phyloP scores from a whole-genome alignment of 805 yeast genomes.

The Zygosaccharomyces rouxii region DNA sequence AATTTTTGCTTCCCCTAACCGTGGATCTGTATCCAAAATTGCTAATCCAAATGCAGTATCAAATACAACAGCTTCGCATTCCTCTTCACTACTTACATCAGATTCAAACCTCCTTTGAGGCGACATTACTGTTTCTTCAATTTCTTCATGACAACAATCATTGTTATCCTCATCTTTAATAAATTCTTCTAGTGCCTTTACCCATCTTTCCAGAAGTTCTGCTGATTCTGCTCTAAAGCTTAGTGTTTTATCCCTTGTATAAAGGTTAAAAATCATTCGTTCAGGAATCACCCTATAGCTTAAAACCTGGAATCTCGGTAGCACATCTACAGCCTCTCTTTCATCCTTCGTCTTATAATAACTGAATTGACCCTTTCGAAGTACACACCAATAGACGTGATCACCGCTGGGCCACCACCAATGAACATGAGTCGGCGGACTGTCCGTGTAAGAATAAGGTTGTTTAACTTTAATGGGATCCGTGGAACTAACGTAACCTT shows the following conservation, averaged over 20 bases:
- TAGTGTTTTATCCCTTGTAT: constrained; percentile 18
- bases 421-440: background rate
- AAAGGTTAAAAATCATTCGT: constrained; percentile 14
- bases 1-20: background rate
- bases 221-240: constrained; percentile 10
- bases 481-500: background rate
- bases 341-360: constrained; percentile 25
- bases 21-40: background rate
- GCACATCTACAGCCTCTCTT: constrained; percentile 21
- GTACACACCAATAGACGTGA: constrained; percentile 24
- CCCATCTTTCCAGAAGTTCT: constrained; percentile 12
- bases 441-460: background rate
- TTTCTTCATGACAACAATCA: background rate
- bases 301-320: constrained; percentile 16
- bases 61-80: constrained; percentile 8
- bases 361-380: constrained; percentile 23
- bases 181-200: constrained; percentile 15
- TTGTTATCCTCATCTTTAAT: background rate
- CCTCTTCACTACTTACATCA: constrained; percentile 3
- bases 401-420: constrained; percentile 6
- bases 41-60: constrained; percentile 4
- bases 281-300: constrained; percentile 13
- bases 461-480: background rate
- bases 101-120: background rate
- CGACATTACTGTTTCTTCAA: background rate